Evolutionary conservation across 768 basidiomycete genomes (phyloP), one percentile per base, ranked within the genome.

Genomic region (Candolleomyces eurysporus): DNA sequence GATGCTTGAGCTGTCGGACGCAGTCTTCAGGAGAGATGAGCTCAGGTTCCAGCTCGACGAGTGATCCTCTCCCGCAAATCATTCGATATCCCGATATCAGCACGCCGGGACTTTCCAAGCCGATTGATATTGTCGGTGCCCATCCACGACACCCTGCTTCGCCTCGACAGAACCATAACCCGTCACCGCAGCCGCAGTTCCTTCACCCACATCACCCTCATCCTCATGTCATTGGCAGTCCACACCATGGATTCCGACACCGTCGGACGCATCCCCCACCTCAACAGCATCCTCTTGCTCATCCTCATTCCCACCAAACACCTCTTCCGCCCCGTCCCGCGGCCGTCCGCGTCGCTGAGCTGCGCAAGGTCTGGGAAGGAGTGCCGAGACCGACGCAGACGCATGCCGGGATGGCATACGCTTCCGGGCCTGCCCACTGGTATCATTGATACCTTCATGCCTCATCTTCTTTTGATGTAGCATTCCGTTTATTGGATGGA

Each of bases 141-240:
- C 48, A 55, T 22, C 61, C 43, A 13, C 60, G 56, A 14, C 56
- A 31, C 17, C 57, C 36, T 6, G 22, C 26, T 7, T 21, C n/a
- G 17, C 54, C 32, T 22, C 54, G 39, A 9, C 54, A 56, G n/a
- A 19, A 2, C n/a, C 39, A 36, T 8, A 5, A 42, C n/a, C 19
- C 54, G 9, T 39, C 54, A 4, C 19, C 19, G 31, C 40, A 10
- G 5, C 40, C 5, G 39, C 55, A 21, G 57, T 59, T 13, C 58
- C 62, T 40, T 61, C 62, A 52, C 56, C 59, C 50, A 48, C 63
- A 58, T 63, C 63, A 48, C 58, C 60, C 43, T 39, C 61, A 40
- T 19, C 54, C 10, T 10, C 40, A 40, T 21, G 7, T 17, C 45
- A 4, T 14, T 17, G 45, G 36, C 6, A 36, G 36, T 5, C 36